Percentiles rank a stretch among this genome's conserved stretches.
phyloP scores from a whole-genome alignment of 495 filamentous ascomycete species.

The Penicillium crystallinum region DNA sequence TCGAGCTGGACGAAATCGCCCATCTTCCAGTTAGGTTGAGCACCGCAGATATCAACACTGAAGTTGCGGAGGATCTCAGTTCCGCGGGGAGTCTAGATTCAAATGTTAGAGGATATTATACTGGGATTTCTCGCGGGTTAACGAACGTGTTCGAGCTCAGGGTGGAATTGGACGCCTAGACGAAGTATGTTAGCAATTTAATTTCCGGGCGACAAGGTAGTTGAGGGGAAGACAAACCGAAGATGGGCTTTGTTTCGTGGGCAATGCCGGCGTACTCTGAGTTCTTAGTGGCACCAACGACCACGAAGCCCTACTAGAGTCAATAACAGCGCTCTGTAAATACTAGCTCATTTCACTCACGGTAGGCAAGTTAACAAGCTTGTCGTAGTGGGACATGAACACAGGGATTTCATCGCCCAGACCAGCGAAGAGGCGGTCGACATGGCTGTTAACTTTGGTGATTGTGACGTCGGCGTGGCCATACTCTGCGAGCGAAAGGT shows the following conservation, averaged over 20 bases:
- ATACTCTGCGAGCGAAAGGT: constrained; percentile 47
- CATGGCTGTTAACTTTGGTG: constrained; percentile 48
- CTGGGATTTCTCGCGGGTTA: too few relatives aligned
- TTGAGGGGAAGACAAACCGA: constrained; percentile 2
- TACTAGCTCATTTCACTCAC: too few relatives aligned
- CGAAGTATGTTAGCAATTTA: too few relatives aligned
- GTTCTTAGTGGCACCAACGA: constrained; percentile 69
- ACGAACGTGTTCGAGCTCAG: constrained; percentile 18
- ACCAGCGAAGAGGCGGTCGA: constrained; percentile 67
- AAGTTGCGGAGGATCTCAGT: constrained; percentile 71
- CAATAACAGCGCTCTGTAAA: too few relatives aligned
- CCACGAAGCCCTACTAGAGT: constrained; percentile 50
- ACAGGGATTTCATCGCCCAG: constrained; percentile 62
- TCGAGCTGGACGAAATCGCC: constrained; percentile 71
- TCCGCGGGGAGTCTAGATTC: constrained; percentile 42
- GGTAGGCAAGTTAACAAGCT: constrained; percentile 63
- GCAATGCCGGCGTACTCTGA: constrained; percentile 78
- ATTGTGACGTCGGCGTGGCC: constrained; percentile 58
- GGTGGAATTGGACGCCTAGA: constrained; percentile 70
- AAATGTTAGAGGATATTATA: too few relatives aligned
- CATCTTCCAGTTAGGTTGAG: constrained; percentile 77
- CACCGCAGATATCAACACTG: constrained; percentile 71
- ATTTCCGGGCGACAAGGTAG: too few relatives aligned
- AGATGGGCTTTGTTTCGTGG: constrained; percentile 60
- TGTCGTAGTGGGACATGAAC: constrained; percentile 88